Conservation (phyloP, 2,329 filamentous ascomycete genomes). For the Epicoccum nigrum region DNA sequence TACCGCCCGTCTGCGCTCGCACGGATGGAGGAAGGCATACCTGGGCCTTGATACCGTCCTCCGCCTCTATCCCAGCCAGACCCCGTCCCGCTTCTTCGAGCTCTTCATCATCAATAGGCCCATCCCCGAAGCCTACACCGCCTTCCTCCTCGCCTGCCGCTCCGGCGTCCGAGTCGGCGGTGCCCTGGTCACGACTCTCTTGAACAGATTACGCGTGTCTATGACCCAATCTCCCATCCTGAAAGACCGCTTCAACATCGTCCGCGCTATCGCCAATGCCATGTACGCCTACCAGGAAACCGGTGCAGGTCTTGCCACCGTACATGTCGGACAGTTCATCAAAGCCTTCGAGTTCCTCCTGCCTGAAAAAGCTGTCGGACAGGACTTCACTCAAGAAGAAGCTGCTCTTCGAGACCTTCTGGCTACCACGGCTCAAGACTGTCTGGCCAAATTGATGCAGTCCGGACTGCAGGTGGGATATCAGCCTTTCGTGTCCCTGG, state of each 20-base stretch:
- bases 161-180: conserved; percentile 47
- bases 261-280: conserved; percentile 51
- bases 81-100: conserved; percentile 52
- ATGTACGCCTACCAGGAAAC: conserved; percentile 52
- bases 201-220: conserved; percentile 41
- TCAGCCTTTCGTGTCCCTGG: conserved; percentile 34
- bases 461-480: conserved; percentile 33
- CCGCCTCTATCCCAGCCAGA: conserved; percentile 53
- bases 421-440: conserved; percentile 32
- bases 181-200: conserved; percentile 39
- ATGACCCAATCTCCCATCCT: conserved; percentile 23
- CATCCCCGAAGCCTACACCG: conserved; percentile 54
- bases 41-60: conserved; percentile 57
- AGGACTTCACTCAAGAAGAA: conserved; percentile 26
- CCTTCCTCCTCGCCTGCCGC: conserved; percentile 57
- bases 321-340: conserved; percentile 49
- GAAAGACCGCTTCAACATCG: conserved; percentile 29
- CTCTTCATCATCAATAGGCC: conserved; percentile 55
- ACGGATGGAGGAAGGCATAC: conserved; percentile 57
- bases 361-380: conserved; percentile 22
- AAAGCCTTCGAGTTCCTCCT: conserved; percentile 40
- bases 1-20: conserved; percentile 53
- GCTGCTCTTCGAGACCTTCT: conserved; percentile 31
- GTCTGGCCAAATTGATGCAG: conserved; percentile 31
- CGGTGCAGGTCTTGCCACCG: conserved; percentile 43